Conservation (phyloP, 2,329 filamentous ascomycete species). For the Capronia coronata region DNA sequence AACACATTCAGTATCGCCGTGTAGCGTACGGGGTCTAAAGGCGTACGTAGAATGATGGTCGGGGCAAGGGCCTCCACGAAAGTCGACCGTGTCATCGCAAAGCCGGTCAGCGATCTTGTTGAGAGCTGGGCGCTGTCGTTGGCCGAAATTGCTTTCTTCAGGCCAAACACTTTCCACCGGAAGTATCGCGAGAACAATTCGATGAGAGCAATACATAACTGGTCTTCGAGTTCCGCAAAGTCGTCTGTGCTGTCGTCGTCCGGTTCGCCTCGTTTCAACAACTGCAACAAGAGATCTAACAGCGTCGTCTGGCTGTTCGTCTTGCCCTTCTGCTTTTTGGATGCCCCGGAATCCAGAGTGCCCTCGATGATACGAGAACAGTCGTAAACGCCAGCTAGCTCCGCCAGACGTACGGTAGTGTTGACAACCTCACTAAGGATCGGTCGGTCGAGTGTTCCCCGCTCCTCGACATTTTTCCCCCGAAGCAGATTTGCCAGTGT, state of each 20-base stretch:
- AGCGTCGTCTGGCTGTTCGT: constrained; percentile 38
- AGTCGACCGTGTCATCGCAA: constrained; percentile 55
- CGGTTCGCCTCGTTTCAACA: constrained; percentile 67
- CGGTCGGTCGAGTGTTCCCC: constrained; percentile 61
- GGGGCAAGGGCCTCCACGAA: constrained; percentile 46
- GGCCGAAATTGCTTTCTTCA: constrained; percentile 50
- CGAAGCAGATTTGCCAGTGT: constrained; percentile 65
- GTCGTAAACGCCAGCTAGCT: constrained; percentile 71
- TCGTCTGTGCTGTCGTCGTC: constrained; percentile 58
- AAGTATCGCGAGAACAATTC: constrained; percentile 80
- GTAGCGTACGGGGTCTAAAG: constrained; percentile 71
- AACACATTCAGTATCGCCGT: constrained; percentile 69
- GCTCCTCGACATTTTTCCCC: constrained; percentile 63
- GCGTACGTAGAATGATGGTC: constrained; percentile 47
- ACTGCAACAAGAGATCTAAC: constrained; percentile 63
- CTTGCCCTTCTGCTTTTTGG: constrained; percentile 38
- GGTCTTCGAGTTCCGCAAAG: constrained; percentile 70
- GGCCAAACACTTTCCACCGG: constrained; percentile 75
- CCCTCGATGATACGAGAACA: constrained; percentile 69
- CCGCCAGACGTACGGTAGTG: constrained; percentile 70
- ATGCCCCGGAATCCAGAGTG: constrained; percentile 30
- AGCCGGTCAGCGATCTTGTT: constrained; percentile 58
- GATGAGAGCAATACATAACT: constrained; percentile 68
- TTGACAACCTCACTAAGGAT: constrained; percentile 66
- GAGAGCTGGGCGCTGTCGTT: constrained; percentile 53